Conservation (phyloP, 2,329 filamentous ascomycete species). For the Epicoccum sorghinum region DNA sequence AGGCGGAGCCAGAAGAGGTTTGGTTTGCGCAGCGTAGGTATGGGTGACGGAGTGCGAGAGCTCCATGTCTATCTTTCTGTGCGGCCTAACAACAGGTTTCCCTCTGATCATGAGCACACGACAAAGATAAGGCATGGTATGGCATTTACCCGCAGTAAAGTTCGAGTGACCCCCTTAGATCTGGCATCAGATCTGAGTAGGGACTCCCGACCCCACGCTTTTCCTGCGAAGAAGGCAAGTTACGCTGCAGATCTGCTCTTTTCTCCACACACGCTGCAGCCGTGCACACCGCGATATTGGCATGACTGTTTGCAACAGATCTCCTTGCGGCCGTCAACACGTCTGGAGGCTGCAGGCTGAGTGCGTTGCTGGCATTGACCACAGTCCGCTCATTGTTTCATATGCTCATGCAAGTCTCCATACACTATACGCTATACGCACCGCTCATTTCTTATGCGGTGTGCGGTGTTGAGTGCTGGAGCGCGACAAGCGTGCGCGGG, state of each 20-base stretch:
- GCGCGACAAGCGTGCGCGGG: slow-evolving; percentile 15
- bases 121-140: slow-evolving; percentile 4
- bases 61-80: slow-evolving; percentile 9
- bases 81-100: slow-evolving; percentile 2
- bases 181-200: slow-evolving; percentile 18
- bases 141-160: not conserved
- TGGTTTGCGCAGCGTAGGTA: not conserved
- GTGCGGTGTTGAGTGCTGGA: slow-evolving; percentile 10
- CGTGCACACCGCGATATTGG: slow-evolving; percentile 7
- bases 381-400: slow-evolving; percentile 8
- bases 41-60: slow-evolving; percentile 19
- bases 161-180: slow-evolving; percentile 12
- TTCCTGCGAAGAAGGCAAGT: slow-evolving; percentile 17
- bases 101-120: slow-evolving; percentile 6
- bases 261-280: slow-evolving; percentile 12
- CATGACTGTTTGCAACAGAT: slow-evolving; percentile 1
- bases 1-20: not conserved
- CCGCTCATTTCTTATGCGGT: slow-evolving; percentile 14
- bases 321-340: slow-evolving; percentile 2
- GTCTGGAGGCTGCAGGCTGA: slow-evolving; percentile 9
- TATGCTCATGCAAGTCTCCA: not conserved
- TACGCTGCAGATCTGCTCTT: slow-evolving; percentile 24
- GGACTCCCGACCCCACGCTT: slow-evolving; percentile 24
- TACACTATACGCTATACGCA: slow-evolving; percentile 4
- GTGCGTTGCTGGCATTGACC: slow-evolving; percentile 4